phyloP scores from a whole-genome alignment of 2,329 filamentous ascomycete species.

The Cladosporium sp. region DNA sequence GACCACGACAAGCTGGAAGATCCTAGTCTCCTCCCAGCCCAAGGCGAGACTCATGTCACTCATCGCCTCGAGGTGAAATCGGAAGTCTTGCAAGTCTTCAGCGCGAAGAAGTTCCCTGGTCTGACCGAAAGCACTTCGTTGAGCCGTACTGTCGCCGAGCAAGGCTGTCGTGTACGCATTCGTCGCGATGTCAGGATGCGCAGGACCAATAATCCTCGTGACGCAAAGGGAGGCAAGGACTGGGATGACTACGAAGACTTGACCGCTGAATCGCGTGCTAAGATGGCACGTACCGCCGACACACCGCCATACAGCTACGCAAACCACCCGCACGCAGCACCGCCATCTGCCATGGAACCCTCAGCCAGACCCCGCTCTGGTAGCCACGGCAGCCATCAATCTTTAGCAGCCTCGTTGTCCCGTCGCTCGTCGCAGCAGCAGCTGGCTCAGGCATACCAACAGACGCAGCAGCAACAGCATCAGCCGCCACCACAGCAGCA shows the following conservation, averaged over 20 bases:
- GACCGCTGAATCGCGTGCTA: constrained; percentile 43
- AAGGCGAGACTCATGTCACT: constrained; percentile 61
- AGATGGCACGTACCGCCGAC: constrained; percentile 33
- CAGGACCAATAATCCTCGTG: constrained; percentile 61
- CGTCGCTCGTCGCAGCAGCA: constrained; percentile 45
- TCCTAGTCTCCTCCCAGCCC: constrained; percentile 34
- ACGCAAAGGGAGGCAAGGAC: constrained; percentile 56
- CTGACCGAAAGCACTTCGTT: constrained; percentile 82
- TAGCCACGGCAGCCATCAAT: constrained; percentile 35
- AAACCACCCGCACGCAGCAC: constrained; percentile 15
- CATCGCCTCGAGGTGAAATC: constrained; percentile 91
- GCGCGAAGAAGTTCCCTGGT: constrained; percentile 97
- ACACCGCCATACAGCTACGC: constrained; percentile 15
- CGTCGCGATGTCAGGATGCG: constrained; percentile 91
- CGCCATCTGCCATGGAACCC: constrained; percentile 27
- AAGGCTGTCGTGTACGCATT: constrained; percentile 94
- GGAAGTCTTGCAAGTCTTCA: constrained; percentile 79
- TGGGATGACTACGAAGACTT: constrained; percentile 64
- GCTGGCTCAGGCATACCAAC: constrained; percentile 38
- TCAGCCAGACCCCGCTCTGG: constrained; percentile 34
- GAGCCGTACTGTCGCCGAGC: constrained; percentile 88
- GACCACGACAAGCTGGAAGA: constrained; percentile 61
- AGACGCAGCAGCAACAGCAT: constrained; percentile 19
- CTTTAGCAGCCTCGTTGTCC: constrained; percentile 24
- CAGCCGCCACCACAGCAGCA: constrained; percentile 29